Base-by-base conservation (phyloP, 441 rosid genomes). In the Erodium moschatum region DNA sequence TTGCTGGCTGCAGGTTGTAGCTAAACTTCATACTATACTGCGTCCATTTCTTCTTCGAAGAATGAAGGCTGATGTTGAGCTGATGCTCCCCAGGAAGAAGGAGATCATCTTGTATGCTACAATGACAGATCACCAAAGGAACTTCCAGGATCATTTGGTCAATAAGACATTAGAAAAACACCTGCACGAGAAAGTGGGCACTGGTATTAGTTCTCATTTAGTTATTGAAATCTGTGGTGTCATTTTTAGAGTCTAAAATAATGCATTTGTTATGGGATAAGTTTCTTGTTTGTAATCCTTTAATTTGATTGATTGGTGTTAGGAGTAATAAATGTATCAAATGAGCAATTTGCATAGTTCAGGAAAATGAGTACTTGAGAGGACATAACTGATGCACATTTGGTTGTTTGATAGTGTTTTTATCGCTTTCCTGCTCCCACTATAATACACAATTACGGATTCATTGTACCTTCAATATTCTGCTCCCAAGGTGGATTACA, bases 11-110 rank as follows among this genome's bases (percentile, higher is more conserved):
- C 83, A 94, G 98, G 89, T 89, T 74, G 92, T 94, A 29, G 88
- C 88, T 12, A 94, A 94, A 80, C 97, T 94, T 64, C 98, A 94
- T 82, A 84, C 84, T 70, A 94, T 94, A 70, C 77, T 94, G 74
- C 96, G 97, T 12, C 98, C 98, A 8, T 94, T 94, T 80, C 92
- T 94, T 78, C 94, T 94, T 52, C 87, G 97, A 66, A 81, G 98
- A 78, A 76, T 94, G 96, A 94, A 94, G 75, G 52, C 86, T 82
- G 98, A 94, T 66, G 98, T 94, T 65, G 98, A 94, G 82, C 89
- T 76, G 79, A 80, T 74, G 80, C 98, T 94, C 50, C 98, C 97
- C 44, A 83, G 86, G 5, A 94, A 94, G 74, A 94, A 94, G 72
- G 98, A 94, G 84, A 91, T 94, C 29, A 87, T 94, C 70, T 16